Percentiles rank a stretch among this genome's conserved stretches.
These are phyloP conservation scores for Pisolithus thermaeus DNA, from an alignment of 1,284 basidiomycete genomes.

Conservation along the genomic window DNA sequence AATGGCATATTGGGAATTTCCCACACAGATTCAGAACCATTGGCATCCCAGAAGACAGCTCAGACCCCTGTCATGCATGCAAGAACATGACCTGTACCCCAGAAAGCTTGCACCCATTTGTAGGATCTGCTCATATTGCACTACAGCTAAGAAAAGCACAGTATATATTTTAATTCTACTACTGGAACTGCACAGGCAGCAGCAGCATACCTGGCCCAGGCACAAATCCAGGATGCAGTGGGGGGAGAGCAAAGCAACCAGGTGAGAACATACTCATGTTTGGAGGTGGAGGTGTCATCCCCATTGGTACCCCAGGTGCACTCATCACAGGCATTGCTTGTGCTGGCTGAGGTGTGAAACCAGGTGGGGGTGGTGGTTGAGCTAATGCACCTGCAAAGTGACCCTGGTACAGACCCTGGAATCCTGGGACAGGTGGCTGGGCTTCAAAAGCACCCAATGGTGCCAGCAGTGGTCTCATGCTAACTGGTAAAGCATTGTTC, in stretches of 20 bases:
- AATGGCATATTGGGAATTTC: no score
- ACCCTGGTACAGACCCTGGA: slow-evolving; percentile 73
- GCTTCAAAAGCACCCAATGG: no score
- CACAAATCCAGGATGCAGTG: slow-evolving; percentile 25
- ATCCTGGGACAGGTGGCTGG: slow-evolving; percentile 58
- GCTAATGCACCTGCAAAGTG: slow-evolving; percentile 83
- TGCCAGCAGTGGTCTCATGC: slow-evolving; percentile 61
- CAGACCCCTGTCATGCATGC: no score
- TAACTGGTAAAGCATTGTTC: slow-evolving; percentile 81
- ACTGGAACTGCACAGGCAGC: slow-evolving; percentile 29
- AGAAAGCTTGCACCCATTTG: no score
- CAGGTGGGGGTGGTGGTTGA: slow-evolving; percentile 61
- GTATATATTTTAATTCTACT: slow-evolving; percentile 4
- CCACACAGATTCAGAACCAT: no score
- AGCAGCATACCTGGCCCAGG: slow-evolving; percentile 28
- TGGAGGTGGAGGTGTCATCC: slow-evolving; percentile 43
- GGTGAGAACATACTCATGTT: slow-evolving; percentile 31
- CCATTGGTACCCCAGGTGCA: slow-evolving; percentile 31
- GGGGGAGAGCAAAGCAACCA: slow-evolving; percentile 25
- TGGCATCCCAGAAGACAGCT: no score
- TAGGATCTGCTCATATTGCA: no score
- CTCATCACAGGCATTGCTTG: slow-evolving; percentile 36
- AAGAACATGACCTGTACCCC: no score
- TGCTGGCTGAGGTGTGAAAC: slow-evolving; percentile 63
- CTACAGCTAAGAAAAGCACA: no score